Conservation (phyloP, 768 basidiomycete genomes). For the Leccinum truebloodii region DNA sequence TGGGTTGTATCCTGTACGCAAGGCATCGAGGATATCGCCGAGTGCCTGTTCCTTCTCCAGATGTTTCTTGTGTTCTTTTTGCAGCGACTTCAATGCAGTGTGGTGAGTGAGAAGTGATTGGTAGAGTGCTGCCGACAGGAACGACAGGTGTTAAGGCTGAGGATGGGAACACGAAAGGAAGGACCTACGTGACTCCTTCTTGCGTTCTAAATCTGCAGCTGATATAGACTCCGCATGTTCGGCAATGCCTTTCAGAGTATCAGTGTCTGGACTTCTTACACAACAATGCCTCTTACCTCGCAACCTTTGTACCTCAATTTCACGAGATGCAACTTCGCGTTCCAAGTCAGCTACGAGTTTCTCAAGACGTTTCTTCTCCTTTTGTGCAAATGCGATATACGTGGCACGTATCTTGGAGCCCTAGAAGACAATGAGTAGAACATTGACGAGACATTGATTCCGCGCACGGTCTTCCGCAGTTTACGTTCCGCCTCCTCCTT, state of each 20-base stretch:
- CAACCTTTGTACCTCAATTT: conserved; percentile 73
- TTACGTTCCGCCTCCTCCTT: conserved; percentile 74
- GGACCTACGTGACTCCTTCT: conserved; percentile 80
- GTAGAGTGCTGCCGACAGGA: conserved; percentile 66
- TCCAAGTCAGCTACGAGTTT: conserved; percentile 52
- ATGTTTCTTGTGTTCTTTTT: conserved; percentile 68
- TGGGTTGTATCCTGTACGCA: conserved; percentile 90
- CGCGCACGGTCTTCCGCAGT: conserved; percentile 73
- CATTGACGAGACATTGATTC: neutral
- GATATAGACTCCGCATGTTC: conserved; percentile 78
- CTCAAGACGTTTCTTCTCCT: conserved; percentile 86
- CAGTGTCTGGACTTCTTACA: neutral
- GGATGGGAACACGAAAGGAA: neutral
- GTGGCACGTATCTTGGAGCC: conserved; percentile 89
- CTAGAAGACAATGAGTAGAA: conserved; percentile 38
- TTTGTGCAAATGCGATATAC: conserved; percentile 84
- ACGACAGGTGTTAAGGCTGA: conserved; percentile 3
- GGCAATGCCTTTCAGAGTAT: conserved; percentile 59
- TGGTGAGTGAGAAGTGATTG: conserved; percentile 70
- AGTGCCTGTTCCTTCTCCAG: conserved; percentile 75
- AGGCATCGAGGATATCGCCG: conserved; percentile 76
- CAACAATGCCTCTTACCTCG: conserved; percentile 49
- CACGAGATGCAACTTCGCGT: conserved; percentile 59
- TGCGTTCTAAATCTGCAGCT: conserved; percentile 77
- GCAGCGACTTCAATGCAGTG: conserved; percentile 73